Evolutionary conservation across 176 grass and related monocot genomes (phyloP), one percentile per base, ranked within the genome.

Genomic region (Triticum dicoccoides): DNA sequence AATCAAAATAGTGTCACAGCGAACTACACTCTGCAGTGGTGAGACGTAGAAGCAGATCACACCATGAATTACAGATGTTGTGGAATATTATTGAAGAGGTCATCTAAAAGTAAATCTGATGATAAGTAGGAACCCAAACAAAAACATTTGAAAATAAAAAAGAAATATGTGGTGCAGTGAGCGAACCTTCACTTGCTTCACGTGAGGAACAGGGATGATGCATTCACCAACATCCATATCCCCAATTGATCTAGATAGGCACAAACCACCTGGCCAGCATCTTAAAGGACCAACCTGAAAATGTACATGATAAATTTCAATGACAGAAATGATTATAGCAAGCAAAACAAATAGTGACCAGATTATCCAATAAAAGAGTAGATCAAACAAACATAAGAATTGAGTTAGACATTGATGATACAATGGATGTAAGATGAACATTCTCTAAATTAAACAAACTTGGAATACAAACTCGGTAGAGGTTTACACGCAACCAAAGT

Each of bases 201-300:
- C 94, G 89, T 96, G 89, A 66, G 97, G 94, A 93, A 99, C 82
- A 73, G 97, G 85, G 69, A 99, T 88, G 84, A 99, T 96, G 54
- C 85, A 99, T 94, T 96, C 94, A 85, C 97, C 97, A 85, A 96
- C 94, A 85, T 99, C 92, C 42, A 89, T 80, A 87, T 99, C 97
- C 75, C 92, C 97, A n/a, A 99, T 94, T 52, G 97, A 99, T 93
- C 97, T 94, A 77, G 97, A 99, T 84, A 99, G 73, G 65, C 97
- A 99, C 91, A 99, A 90, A 42, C 94, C 97, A 90, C 97, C 94
- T 83, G 97, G 97, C 94, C 97, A 99, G 84, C 97, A 99, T 88
- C 97, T 94, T 29, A 99, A 91, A 80, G 97, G 97, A 85, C 97
- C 94, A 81, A 99, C 84, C 97, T 99, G 87, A 89, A 96, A 80